Conservation (phyloP, 2,329 filamentous ascomycete genomes). For the Penicillium sp. region DNA sequence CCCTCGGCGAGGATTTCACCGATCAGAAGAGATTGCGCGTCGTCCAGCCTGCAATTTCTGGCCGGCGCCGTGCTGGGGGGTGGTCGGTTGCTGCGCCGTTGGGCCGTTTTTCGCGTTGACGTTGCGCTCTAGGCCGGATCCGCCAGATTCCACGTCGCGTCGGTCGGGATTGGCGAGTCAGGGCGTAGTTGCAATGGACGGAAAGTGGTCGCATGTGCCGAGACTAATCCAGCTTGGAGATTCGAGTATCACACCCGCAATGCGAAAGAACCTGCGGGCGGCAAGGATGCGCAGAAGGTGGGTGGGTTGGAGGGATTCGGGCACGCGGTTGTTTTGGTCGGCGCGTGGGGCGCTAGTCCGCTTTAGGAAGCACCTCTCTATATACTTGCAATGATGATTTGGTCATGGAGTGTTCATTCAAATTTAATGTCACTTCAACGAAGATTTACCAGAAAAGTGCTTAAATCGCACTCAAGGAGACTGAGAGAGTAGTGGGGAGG, state of each 20-base stretch:
- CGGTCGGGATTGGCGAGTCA: neutral
- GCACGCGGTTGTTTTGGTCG: slow-evolving; percentile 46
- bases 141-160: neutral
- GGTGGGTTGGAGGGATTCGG: slow-evolving; percentile 28
- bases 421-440: neutral
- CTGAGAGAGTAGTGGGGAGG: neutral
- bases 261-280: slow-evolving; percentile 20
- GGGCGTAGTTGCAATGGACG: neutral
- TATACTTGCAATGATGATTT: neutral
- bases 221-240: neutral
- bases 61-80: neutral
- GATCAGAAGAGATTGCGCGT: slow-evolving; percentile 6
- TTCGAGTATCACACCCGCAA: slow-evolving; percentile 13
- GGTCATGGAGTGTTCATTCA: neutral
- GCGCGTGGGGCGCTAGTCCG: slow-evolving; percentile 41
- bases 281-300: slow-evolving; percentile 25
- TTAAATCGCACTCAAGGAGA: neutral
- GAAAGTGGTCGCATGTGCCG: neutral
- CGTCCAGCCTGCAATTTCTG: neutral
- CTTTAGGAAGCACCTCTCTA: slow-evolving; percentile 28
- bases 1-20: neutral
- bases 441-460: neutral
- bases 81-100: slow-evolving; percentile 2
- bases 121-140: slow-evolving; percentile 2
- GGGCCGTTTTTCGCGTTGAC: slow-evolving; percentile 10